Percentiles rank a stretch among this genome's conserved stretches.
These are phyloP conservation scores for Melaleuca alternifolia DNA, from an alignment of 345 rosid species.

Conservation along the genomic window DNA sequence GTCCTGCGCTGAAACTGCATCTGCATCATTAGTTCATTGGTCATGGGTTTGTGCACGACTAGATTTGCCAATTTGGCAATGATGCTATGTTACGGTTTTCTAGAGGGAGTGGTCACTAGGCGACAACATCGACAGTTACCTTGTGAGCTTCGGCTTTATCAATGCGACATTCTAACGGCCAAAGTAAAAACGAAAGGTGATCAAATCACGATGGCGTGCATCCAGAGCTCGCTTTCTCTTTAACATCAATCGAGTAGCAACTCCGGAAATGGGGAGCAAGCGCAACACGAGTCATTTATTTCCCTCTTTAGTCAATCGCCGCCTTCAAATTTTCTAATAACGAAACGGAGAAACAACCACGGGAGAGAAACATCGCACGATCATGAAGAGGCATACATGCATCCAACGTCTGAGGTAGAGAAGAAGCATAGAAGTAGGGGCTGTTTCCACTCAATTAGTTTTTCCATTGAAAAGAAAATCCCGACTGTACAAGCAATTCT, in stretches of 20 bases:
- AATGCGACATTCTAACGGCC: not conserved
- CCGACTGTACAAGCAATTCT: constrained; percentile 49
- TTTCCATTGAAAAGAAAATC: constrained; percentile 23
- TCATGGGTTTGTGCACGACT: not conserved
- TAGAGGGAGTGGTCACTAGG: not conserved
- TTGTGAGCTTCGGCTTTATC: not conserved
- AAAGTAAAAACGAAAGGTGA: not conserved
- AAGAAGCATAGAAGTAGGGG: not conserved
- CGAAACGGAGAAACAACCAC: not conserved
- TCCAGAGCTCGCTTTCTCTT: not conserved
- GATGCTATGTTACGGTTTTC: not conserved
- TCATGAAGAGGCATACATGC: not conserved
- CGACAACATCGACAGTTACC: not conserved
- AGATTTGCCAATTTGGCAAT: not conserved
- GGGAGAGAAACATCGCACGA: not conserved
- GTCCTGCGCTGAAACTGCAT: not conserved
- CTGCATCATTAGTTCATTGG: not conserved
- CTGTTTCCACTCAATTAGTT: not conserved
- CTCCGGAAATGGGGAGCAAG: not conserved
- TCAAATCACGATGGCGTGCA: not conserved
- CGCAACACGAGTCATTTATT: not conserved
- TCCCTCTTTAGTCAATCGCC: not conserved
- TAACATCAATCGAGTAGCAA: not conserved
- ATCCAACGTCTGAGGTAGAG: not conserved
- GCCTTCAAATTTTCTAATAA: not conserved